Evolutionary conservation across 495 filamentous ascomycete species (phyloP).

Genomic region (Neurospora sp.): DNA sequence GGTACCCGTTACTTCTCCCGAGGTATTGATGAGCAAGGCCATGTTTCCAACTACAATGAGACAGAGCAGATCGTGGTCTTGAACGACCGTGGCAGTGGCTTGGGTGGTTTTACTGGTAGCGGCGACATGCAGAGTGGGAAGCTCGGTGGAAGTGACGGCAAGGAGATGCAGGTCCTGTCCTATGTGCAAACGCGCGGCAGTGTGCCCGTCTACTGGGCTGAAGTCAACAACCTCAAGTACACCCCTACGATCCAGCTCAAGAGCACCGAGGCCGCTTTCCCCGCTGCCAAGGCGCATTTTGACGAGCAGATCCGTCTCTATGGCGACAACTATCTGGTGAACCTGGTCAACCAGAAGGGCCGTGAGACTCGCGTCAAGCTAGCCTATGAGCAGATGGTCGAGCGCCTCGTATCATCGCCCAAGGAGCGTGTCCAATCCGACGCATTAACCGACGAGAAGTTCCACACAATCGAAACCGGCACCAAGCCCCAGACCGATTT

Average conservation of each 20-base stretch:
- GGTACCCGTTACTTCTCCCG: slow-evolving; percentile 92
- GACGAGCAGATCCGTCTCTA: slow-evolving; percentile 84
- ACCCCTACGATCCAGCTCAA: slow-evolving; percentile 82
- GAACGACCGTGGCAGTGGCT: slow-evolving; percentile 60
- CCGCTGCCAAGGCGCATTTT: slow-evolving; percentile 77
- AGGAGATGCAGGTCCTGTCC: slow-evolving; percentile 77
- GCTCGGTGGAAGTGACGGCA: slow-evolving; percentile 41
- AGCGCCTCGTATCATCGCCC: slow-evolving; percentile 59
- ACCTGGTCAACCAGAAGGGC: slow-evolving; percentile 90
- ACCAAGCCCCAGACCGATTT: slow-evolving; percentile 43
- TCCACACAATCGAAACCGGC: slow-evolving; percentile 62
- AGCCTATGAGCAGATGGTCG: slow-evolving; percentile 83
- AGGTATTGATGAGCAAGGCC: slow-evolving; percentile 83
- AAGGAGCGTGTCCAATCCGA: slow-evolving; percentile 49
- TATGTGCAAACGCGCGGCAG: slow-evolving; percentile 95
- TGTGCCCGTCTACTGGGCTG: slow-evolving; percentile 89
- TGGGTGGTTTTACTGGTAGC: slow-evolving; percentile 74
- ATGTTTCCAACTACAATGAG: slow-evolving; percentile 96
- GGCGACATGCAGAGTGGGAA: slow-evolving; percentile 64
- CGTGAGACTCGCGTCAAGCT: slow-evolving; percentile 78
- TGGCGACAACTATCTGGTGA: slow-evolving; percentile 93
- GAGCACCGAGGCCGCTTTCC: slow-evolving; percentile 67
- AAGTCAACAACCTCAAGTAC: slow-evolving; percentile 83
- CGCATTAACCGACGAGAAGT: slow-evolving; percentile 59
- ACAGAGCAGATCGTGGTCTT: slow-evolving; percentile 86